Base-by-base conservation (phyloP, 352 stramenopile genomes). In the Phytophthora macrochlamydospora region DNA sequence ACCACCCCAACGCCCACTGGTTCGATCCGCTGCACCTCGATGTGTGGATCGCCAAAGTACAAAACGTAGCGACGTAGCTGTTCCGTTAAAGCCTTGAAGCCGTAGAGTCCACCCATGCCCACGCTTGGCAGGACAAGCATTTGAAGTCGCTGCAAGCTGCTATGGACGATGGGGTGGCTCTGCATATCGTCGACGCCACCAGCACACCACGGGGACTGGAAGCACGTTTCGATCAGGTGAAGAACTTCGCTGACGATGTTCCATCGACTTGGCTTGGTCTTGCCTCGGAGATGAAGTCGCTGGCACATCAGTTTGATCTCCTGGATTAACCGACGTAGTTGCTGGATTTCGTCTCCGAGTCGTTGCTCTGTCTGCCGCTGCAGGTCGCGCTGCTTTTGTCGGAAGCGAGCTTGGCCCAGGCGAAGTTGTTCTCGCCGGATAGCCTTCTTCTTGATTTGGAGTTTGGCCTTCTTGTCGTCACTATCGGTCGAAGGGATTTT, bases 321-420 rank as follows among this genome's bases (percentile, higher is more conserved):
- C 4, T 63, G 62, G 8, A 69, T 14, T 30, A 53, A 49, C 14
- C 55, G 51, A 14, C 56, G 54, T 3, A 65, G 32, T 30, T 30
- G 42, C 11, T 73, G 51, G 8, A 65, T 32, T 9, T 0, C 12
- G 4, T 51, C 29, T 4, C 55, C 31, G 8, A 62, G 30, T 2
- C 50, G 31, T 7, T 31, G 31, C 31, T 61, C n/a, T 0, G 14
- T 24, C 14, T 46, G 40, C 35, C 6, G 35, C 35, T 40, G 6
- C 35, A 11, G 29, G 7, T 28, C 32, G 2, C 52, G 57, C n/a
- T 63, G 38, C 55, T 50, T 62, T 14, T 57, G 45, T 11, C 57
- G 65, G 30, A 60, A 73, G 13, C 65, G 65, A 3, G 65, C 59
- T 33, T 73, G 65, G 54, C 67, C 65, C 43, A 32, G 33, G 4